Percentiles rank a stretch among this genome's conserved stretches.
phyloP scores from a whole-genome alignment of 2,329 filamentous ascomycete genomes.

The Colletotrichum filicis region DNA sequence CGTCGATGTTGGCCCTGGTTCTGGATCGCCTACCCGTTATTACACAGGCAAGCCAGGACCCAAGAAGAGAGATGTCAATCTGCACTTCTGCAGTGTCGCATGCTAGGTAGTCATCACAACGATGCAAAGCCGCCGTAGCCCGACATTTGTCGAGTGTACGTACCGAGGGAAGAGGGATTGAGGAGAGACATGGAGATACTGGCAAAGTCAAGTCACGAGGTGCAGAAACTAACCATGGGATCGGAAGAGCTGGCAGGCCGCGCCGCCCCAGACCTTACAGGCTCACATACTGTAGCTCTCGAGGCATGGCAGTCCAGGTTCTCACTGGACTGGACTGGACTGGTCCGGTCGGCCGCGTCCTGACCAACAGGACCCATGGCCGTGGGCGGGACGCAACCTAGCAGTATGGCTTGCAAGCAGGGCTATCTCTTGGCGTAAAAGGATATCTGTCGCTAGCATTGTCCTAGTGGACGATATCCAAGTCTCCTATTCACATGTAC shows the following conservation, averaged over 20 bases:
- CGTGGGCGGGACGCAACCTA: slow-evolving; percentile 30
- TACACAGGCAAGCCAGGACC: background rate
- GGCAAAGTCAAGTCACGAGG: slow-evolving; percentile 22
- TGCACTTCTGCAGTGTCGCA: background rate
- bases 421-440: slow-evolving; percentile 16
- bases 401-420: slow-evolving; percentile 16
- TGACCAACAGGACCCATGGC: slow-evolving; percentile 27
- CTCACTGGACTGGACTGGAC: slow-evolving; percentile 8
- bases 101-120: background rate
- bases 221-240: slow-evolving; percentile 14
- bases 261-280: background rate
- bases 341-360: slow-evolving; percentile 24
- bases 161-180: background rate
- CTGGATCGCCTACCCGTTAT: background rate
- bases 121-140: background rate
- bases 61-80: background rate
- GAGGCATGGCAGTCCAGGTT: slow-evolving; percentile 12
- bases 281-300: background rate
- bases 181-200: slow-evolving; percentile 4
- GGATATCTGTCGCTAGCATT: background rate
- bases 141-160: background rate
- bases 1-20: background rate
- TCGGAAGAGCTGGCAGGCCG: background rate
- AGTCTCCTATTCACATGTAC: background rate
- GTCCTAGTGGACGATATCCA: background rate